Conservation (phyloP, 495 filamentous ascomycete species). For the Penicillium flavigenum region DNA sequence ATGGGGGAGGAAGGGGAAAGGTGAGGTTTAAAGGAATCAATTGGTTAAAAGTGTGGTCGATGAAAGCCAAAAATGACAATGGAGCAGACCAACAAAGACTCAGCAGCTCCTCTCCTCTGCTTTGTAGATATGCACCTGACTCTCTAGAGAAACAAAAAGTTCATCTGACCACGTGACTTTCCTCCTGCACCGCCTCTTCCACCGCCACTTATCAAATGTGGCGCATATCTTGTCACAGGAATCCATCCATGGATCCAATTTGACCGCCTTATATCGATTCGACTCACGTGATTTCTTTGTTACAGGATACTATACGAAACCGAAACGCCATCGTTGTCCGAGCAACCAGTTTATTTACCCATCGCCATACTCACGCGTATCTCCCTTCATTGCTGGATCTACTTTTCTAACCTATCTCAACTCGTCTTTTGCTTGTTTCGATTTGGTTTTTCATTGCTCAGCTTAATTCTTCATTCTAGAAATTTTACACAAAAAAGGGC, state of each 20-base stretch:
- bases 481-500: not conserved
- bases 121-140: conserved; percentile 5
- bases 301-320: conserved; percentile 1
- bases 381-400: conserved; percentile 33
- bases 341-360: conserved; percentile 24
- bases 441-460: conserved; percentile 14
- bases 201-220: not conserved
- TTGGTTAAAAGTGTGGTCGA: not conserved
- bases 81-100: conserved; percentile 9
- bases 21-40: not conserved
- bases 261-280: not conserved
- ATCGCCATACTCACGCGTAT: conserved; percentile 20
- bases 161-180: conserved; percentile 21
- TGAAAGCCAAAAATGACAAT: not conserved
- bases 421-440: conserved; percentile 13
- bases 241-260: not conserved
- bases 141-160: conserved; percentile 23
- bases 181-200: not conserved
- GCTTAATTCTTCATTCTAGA: conserved; percentile 1
- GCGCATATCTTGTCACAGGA: not conserved
- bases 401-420: conserved; percentile 12
- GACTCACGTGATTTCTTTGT: not conserved
- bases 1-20: not conserved
- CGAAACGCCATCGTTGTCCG: conserved; percentile 15
- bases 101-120: conserved; percentile 16